Base-by-base conservation (phyloP, 73 alveolate species). In the Paramecium pentaurelia region DNA sequence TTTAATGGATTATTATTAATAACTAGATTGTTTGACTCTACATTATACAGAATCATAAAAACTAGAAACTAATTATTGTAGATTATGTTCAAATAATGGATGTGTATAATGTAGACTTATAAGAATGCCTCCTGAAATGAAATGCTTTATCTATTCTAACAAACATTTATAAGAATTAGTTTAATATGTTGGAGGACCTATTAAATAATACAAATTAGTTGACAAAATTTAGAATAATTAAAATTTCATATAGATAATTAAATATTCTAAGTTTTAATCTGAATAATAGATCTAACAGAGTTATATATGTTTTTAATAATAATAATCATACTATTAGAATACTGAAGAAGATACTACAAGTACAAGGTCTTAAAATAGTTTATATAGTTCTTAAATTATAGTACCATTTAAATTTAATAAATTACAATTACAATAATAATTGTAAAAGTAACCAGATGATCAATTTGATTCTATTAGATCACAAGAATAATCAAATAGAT, bases 331-430 rank as follows among this genome's bases (percentile, higher is more conserved):
- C 16, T n/a, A 38, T 30, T 8, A 36, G 27, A 42, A 75, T 36
- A 75, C 68, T 14, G 68, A 75, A 4, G 70, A 75, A 38, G 88
- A 75, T 75, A 75, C 64, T 1, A 38, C 5, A 16, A 75, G 88
- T 10, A 75, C 68, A 1, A 36, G 68, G 11, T 75, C 88, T 30
- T 37, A 75, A 9, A 42, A 42, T 75, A 30, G 34, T 75, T 16
- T 22, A 16, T 16, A 12, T 4, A 75, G 68, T 20, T 75, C 88
- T 30, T 75, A 36, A 18, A 75, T 37, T n/a, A 75, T 75, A 16
- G 60, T 75, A 12, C 88, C 88, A 16, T 75, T 75, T 75, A 75
- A 75, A 28, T 42, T 75, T 40, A 75, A 75, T 75, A 75, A 75
- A 75, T 16, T 75, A 42, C n/a, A 30, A 10, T 42, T 75, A 36